Evolutionary conservation across 2,329 filamentous ascomycete species (phyloP).

Genomic region (Paraconiothyrium brasiliense): DNA sequence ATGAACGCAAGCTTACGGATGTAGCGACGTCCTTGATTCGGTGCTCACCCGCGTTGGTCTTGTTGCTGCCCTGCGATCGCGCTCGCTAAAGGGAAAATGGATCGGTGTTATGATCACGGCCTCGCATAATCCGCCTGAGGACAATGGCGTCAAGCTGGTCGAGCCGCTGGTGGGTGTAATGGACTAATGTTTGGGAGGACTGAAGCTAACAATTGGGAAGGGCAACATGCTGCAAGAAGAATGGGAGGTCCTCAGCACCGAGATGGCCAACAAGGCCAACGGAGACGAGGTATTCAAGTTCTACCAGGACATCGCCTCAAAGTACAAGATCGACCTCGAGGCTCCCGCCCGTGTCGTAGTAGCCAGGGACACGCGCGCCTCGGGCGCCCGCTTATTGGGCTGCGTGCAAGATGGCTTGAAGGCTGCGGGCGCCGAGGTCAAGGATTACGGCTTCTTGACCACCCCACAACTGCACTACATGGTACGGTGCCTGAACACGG

Average conservation of each 20-base stretch:
- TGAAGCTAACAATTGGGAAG: slow-evolving; percentile 49
- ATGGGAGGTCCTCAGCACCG: slow-evolving; percentile 90
- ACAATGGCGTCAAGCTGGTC: slow-evolving; percentile 80
- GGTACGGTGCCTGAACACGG: slow-evolving; percentile 91
- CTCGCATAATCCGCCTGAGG: slow-evolving; percentile 70
- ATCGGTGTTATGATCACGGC: slow-evolving; percentile 86
- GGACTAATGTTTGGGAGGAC: background rate
- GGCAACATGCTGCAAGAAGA: slow-evolving; percentile 93
- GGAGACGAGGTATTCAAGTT: slow-evolving; percentile 78
- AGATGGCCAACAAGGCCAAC: slow-evolving; percentile 82
- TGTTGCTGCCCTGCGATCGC: slow-evolving; percentile 85
- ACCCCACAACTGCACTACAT: slow-evolving; percentile 99
- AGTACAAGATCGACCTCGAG: slow-evolving; percentile 69
- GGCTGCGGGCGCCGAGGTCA: slow-evolving; percentile 76
- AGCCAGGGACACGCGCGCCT: slow-evolving; percentile 91
- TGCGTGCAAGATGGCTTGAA: slow-evolving; percentile 83
- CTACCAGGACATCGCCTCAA: slow-evolving; percentile 74
- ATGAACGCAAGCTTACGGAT: slow-evolving; percentile 43
- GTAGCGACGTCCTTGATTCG: slow-evolving; percentile 81
- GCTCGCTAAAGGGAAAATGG: slow-evolving; percentile 86
- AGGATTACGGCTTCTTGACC: slow-evolving; percentile 90
- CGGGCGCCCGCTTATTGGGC: slow-evolving; percentile 81
- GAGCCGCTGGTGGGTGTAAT: slow-evolving; percentile 76
- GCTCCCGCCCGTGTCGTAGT: slow-evolving; percentile 83
- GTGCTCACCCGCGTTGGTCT: slow-evolving; percentile 93